Evolutionary conservation across 371 early-diverging fungal species (phyloP).

Genomic region (Apophysomyces trapeziformis): DNA sequence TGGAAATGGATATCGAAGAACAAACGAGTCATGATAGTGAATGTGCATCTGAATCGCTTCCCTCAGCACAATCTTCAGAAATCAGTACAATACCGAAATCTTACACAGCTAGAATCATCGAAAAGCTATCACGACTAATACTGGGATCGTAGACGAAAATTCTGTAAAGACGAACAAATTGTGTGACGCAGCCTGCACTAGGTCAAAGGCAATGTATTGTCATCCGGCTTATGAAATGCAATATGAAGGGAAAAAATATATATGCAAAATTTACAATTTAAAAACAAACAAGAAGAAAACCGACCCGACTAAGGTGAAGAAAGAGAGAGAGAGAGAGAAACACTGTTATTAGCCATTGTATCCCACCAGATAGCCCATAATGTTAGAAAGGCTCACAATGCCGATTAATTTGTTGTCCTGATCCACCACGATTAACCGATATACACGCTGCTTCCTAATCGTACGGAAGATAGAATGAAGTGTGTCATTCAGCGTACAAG

Average conservation of each 20-base stretch:
- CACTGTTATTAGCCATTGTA: slow-evolving; percentile 22
- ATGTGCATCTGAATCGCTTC: neutral
- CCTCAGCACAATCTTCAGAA: neutral
- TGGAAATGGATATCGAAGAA: slow-evolving; percentile 16
- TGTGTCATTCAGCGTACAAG: slow-evolving; percentile 86
- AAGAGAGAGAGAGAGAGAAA: neutral
- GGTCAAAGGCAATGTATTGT: too few relatives aligned
- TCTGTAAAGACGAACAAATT: too few relatives aligned
- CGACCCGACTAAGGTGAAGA: neutral
- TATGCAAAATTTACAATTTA: neutral
- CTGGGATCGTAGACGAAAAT: neutral
- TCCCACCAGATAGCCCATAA: slow-evolving; percentile 72
- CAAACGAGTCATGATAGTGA: slow-evolving; percentile 2
- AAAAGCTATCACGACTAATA: neutral
- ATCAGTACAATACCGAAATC: neutral
- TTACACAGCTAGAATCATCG: neutral
- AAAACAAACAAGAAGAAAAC: neutral
- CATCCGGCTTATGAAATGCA: neutral
- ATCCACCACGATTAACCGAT: slow-evolving; percentile 91
- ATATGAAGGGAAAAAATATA: neutral
- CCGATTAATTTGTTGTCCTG: slow-evolving; percentile 80
- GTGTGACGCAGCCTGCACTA: too few relatives aligned
- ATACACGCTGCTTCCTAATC: slow-evolving; percentile 82
- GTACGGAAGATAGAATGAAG: slow-evolving; percentile 85
- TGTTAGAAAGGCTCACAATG: slow-evolving; percentile 88